phyloP scores from a whole-genome alignment of 73 alveolate species.

The Blepharisma japonicum region DNA sequence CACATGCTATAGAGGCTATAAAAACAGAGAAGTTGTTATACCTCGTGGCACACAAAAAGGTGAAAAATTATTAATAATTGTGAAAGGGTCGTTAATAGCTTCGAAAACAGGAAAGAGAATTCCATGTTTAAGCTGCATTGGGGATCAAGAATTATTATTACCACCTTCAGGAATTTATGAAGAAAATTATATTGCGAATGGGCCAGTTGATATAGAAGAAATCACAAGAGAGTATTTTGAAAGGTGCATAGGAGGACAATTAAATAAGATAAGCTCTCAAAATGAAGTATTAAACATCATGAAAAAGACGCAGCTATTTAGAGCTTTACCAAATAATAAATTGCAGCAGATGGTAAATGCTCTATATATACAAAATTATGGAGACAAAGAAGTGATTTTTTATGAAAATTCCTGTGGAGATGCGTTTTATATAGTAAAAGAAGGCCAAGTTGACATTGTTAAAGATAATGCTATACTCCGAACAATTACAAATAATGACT shows the following conservation, averaged over 20 bases:
- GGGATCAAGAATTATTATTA: neutral
- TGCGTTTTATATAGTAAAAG: constrained; percentile 47
- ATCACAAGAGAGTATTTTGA: neutral
- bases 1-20: neutral
- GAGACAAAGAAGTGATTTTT: constrained; percentile 30
- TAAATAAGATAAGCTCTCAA: neutral
- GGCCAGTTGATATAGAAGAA: neutral
- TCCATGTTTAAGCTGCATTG: constrained; percentile 16
- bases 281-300: neutral
- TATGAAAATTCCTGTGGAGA: constrained; percentile 38
- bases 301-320: neutral
- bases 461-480: constrained; percentile 36
- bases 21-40: constrained; percentile 16
- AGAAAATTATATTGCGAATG: neutral
- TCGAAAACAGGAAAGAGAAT: neutral
- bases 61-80: neutral
- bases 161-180: neutral
- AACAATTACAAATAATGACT: constrained; percentile 51
- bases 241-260: constrained; percentile 20
- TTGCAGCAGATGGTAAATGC: neutral
- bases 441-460: constrained; percentile 45
- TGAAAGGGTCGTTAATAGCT: neutral
- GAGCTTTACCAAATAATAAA: neutral
- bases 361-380: neutral
- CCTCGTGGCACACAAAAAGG: constrained; percentile 7